Evolutionary conservation across 495 filamentous ascomycete species (phyloP), one percentile per base, ranked within the genome.

Genomic region (Jackrogersella minutella): DNA sequence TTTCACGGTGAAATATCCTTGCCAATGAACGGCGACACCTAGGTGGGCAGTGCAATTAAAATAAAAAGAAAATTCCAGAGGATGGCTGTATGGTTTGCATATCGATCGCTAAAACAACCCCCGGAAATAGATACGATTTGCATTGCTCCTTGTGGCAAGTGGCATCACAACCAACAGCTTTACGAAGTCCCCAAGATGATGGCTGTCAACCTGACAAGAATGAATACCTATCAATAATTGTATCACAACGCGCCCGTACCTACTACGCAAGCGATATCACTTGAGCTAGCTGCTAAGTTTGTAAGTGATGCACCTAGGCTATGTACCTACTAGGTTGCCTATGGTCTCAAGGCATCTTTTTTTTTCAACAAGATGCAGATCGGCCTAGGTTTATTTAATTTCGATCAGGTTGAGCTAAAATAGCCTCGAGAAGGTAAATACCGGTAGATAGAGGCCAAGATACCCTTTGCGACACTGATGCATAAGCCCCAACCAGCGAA

Each of bases 1-100:
- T 26, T 36, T 22, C 22, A 40, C 11, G 14, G 33, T 11, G 17
- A 39, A 19, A 31, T 16, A 41, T 16, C 58, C 58, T 22, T 51
- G 34, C 14, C 9, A 36, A 41, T 1, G 31, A 52, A 28, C 31
- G 34, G n/a, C n/a, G n/a, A n/a, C n/a, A n/a, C n/a, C n/a, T n/a
- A n/a, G n/a, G 34, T 17, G 41, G 47, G 37, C 46, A 13, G 46
- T 58, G 53, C 41, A 57, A 52, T 44, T 36, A 30, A n/a, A n/a
- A n/a, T n/a, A n/a, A n/a, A n/a, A n/a, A n/a, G n/a, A n/a, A n/a
- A n/a, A n/a, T n/a, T n/a, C n/a, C n/a, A n/a, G n/a, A n/a, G n/a
- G n/a, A n/a, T n/a, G n/a, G n/a, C n/a, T n/a, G n/a, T n/a, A 14
- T 16, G 56, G 16, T 51, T 51, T 19, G 41, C 30, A 31, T n/a